Evolutionary conservation across 257 asterid species (phyloP), one percentile per base, ranked within the genome.

Genomic region (Echium plantagineum): DNA sequence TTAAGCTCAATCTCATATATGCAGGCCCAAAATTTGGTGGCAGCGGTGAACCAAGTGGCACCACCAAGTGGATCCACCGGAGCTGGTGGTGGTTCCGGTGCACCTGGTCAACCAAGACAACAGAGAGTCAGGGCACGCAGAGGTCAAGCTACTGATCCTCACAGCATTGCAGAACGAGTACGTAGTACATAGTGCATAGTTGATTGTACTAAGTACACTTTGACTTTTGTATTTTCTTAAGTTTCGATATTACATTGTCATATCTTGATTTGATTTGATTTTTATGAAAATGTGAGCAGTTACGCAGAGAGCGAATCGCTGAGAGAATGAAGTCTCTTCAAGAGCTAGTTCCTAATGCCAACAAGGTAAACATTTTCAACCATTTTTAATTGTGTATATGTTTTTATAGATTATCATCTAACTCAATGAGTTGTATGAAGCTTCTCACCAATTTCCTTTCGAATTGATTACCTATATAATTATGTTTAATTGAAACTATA

Each of bases 141-240:
- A 80, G 98, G 98, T 60, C 98, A 90, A 77, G 98, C 98, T 4
- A 90, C 98, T 26, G 98, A 90, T 72, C 98, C 98, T 38, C 98
- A 90, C 80, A 90, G 98, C 77, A 87, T 90, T 47, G 96, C 98
- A 31, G 98, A 90, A 75, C 75, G 98, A 75, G 98, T 90, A 67
- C 55, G 89, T 76, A 47, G 19, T 42, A 12, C 49, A 42, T 42
- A 42, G 1, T 42, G 4, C 49, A 42, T 42, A 10, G 15, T 38
- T 6, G 13, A 38, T 38, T 0, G 49, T 42, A 35, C 46, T 7
- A 35, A 7, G 49, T 2, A 42, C 17, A 42, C 12, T 42, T 42
- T 17, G 16, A n/a, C 16, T 56, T 21, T 56, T 9, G 12, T 21
- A 55, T 55, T 13, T 56, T 21, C 31, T 56, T 22, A 42, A 42